Conservation (phyloP, 805 yeast genomes). For the Ogataea populi-albae region DNA sequence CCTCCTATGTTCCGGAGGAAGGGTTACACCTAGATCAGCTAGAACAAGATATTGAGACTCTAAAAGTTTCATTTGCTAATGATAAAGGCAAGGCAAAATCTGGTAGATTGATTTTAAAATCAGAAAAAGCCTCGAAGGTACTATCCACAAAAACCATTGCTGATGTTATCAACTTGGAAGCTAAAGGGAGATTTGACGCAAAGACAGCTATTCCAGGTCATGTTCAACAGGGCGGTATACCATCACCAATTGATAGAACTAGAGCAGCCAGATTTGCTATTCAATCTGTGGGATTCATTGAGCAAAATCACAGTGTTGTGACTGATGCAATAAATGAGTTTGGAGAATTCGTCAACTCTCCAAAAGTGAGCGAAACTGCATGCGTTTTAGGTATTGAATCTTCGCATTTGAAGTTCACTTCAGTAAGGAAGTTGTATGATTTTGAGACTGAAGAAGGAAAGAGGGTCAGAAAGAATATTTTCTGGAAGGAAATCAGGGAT, state of each 20-base stretch:
- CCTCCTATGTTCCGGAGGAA: conserved; percentile 75
- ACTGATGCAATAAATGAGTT: conserved; percentile 23
- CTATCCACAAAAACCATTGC: conserved; percentile 66
- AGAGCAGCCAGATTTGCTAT: conserved; percentile 71
- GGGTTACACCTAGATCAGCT: conserved; percentile 57
- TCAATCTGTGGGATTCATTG: conserved; percentile 67
- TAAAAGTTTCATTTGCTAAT: conserved; percentile 56
- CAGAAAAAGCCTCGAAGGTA: conserved; percentile 67
- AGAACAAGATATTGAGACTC: conserved; percentile 60
- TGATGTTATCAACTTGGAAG: conserved; percentile 63
- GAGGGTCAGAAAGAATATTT: conserved; percentile 86
- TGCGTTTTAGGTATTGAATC: conserved; percentile 81
- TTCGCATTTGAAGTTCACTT: conserved; percentile 69
- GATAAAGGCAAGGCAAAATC: conserved; percentile 64
- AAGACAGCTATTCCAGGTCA: conserved; percentile 84
- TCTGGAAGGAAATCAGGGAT: conserved; percentile 75
- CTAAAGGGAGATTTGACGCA: conserved; percentile 66
- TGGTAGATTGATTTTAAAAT: conserved; percentile 68
- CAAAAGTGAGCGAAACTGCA: conserved; percentile 51
- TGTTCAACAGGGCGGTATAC: conserved; percentile 80
- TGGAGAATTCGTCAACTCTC: conserved; percentile 29
- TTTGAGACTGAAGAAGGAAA: conserved; percentile 75
- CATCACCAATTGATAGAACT: conserved; percentile 75
- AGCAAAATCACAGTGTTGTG: conserved; percentile 32
- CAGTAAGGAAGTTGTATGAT: conserved; percentile 76